These are phyloP conservation scores for Grifola frondosa DNA, from an alignment of 1,284 basidiomycete species.

Conservation along the genomic window DNA sequence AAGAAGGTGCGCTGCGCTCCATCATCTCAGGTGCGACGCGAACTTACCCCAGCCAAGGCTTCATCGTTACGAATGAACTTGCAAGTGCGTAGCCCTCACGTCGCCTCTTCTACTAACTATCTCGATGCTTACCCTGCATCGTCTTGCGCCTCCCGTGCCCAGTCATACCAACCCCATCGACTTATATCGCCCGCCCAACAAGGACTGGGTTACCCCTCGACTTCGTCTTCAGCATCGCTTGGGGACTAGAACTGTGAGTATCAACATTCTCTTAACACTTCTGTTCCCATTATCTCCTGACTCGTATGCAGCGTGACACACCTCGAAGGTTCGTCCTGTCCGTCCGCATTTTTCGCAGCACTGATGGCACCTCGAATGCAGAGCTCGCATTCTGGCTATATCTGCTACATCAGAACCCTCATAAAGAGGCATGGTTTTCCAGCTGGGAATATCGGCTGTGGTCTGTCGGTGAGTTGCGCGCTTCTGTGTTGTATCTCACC, in stretches of 20 bases:
- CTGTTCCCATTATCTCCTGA: background rate
- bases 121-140: no score
- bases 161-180: slow-evolving; percentile 58
- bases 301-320: slow-evolving; percentile 60
- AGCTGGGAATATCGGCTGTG: slow-evolving; percentile 39
- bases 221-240: slow-evolving; percentile 65
- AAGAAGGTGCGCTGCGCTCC: slow-evolving; percentile 50
- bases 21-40: background rate
- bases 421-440: slow-evolving; percentile 65
- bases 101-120: no score
- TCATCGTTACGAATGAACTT: slow-evolving; percentile 34
- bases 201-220: slow-evolving; percentile 59
- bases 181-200: slow-evolving; percentile 38
- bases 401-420: slow-evolving; percentile 67
- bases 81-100: slow-evolving; percentile 46
- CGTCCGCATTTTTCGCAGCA: background rate
- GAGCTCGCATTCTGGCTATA: slow-evolving; percentile 79
- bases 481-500: background rate
- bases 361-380: slow-evolving; percentile 26
- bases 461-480: slow-evolving; percentile 38
- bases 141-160: no score
- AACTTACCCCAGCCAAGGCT: no score
- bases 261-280: slow-evolving; percentile 1
- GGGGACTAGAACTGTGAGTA: slow-evolving; percentile 71
- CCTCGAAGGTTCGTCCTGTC: slow-evolving; percentile 57